Conservation (phyloP, 2,329 filamentous ascomycete species). For the Ophiostoma montium region DNA sequence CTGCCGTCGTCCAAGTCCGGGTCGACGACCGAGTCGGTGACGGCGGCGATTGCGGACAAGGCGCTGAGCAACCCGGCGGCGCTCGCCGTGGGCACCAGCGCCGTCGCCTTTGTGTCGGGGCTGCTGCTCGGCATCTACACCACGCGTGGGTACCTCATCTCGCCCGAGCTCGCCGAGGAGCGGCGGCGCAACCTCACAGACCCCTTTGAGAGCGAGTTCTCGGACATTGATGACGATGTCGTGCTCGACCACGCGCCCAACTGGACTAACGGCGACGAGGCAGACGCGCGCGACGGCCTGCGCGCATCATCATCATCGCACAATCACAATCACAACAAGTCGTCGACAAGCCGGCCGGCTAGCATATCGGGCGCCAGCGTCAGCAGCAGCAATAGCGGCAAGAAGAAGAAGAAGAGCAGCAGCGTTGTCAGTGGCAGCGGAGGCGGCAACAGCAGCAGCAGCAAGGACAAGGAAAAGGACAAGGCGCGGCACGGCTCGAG, state of each 20-base stretch:
- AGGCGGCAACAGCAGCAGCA: constrained; percentile 15
- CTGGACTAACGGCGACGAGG: constrained; percentile 48
- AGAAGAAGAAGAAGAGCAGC: constrained; percentile 19
- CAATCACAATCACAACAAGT: background rate
- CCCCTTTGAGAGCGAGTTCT: constrained; percentile 54
- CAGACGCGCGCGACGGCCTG: constrained; percentile 44
- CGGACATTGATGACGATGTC: constrained; percentile 48
- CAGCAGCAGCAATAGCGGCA: constrained; percentile 16
- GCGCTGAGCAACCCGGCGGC: constrained; percentile 8
- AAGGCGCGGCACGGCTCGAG: constrained; percentile 23
- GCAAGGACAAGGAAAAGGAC: constrained; percentile 25
- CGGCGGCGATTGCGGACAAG: background rate
- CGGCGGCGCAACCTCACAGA: constrained; percentile 41
- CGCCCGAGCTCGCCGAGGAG: constrained; percentile 41
- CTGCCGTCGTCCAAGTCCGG: background rate
- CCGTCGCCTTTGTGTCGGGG: constrained; percentile 60
- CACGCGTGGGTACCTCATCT: constrained; percentile 43
- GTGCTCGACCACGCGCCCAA: constrained; percentile 53
- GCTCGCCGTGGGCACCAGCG: constrained; percentile 57
- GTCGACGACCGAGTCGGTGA: background rate
- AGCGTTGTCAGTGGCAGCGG: constrained; percentile 17
- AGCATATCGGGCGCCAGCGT: constrained; percentile 12
- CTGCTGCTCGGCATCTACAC: constrained; percentile 72
- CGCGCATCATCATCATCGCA: too few species aligned
- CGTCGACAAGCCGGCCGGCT: background rate